phyloP scores from a whole-genome alignment of 148 eudicot species.

The Dysphania ambrosioides region DNA sequence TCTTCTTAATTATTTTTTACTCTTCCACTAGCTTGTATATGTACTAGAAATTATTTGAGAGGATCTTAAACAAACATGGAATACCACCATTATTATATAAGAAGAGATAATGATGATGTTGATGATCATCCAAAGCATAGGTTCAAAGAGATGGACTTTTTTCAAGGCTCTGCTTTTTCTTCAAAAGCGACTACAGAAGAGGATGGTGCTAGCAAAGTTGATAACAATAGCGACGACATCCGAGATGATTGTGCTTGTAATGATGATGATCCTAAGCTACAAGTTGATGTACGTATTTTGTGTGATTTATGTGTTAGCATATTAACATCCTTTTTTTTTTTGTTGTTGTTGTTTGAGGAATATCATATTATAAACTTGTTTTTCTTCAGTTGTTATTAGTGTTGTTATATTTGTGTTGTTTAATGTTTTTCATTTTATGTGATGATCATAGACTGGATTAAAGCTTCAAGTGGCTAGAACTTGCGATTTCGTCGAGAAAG shows the following conservation, averaged over 20 bases:
- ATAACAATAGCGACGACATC: slow-evolving; percentile 13
- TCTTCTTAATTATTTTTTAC: not conserved
- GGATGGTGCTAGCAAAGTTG: not conserved
- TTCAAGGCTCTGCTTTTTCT: slow-evolving; percentile 16
- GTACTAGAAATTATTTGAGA: no score
- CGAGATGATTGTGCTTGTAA: not conserved
- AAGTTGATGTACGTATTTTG: slow-evolving; percentile 30
- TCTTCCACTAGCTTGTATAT: no score
- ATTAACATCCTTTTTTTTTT: no score
- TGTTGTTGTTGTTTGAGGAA: no score
- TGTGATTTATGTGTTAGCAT: no score
- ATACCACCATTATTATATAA: slow-evolving; percentile 2
- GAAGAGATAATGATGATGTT: not conserved
- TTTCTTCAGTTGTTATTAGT: no score
- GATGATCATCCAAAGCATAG: slow-evolving; percentile 19
- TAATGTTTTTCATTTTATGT: no score
- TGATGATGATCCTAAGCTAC: slow-evolving; percentile 23
- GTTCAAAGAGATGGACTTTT: slow-evolving; percentile 44
- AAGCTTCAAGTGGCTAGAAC: slow-evolving; percentile 31
- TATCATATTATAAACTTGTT: no score
- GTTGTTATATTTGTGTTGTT: not conserved
- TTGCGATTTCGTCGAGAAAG: slow-evolving; percentile 17
- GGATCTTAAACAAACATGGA: slow-evolving; percentile 11
- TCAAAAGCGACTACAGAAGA: not conserved
- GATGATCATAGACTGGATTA: slow-evolving; percentile 34